Conservation (phyloP, 192 early-diverging fungal genomes). For the Coemansia sp. region DNA sequence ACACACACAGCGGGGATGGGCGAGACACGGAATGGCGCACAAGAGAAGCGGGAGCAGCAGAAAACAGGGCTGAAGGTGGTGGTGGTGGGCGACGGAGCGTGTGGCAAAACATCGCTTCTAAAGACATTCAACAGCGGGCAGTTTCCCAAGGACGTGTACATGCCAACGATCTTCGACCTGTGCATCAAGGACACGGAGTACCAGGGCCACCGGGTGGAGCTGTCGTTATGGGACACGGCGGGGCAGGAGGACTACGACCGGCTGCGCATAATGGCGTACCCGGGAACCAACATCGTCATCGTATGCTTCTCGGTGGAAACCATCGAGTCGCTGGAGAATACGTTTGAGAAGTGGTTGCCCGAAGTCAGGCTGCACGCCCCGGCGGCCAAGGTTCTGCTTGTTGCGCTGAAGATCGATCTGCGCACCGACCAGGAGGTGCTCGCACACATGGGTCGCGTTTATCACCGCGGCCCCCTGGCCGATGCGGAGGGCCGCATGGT, state of each 20-base stretch:
- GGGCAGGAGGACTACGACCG: conserved; percentile 94
- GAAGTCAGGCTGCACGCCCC: conserved; percentile 15
- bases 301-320: conserved; percentile 88
- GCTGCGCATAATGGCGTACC: conserved; percentile 84
- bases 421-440: conserved; percentile 30
- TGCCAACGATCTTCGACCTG: conserved; percentile 93
- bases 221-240: conserved; percentile 95
- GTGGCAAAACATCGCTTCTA: conserved; percentile 86
- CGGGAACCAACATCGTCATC: conserved; percentile 85
- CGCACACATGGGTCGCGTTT: conserved; percentile 57
- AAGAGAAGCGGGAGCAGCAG: too few relatives aligned
- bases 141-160: conserved; percentile 71
- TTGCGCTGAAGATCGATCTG: conserved; percentile 53
- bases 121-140: conserved; percentile 77
- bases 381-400: conserved; percentile 17
- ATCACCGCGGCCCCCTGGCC: conserved; percentile 11
- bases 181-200: conserved; percentile 84
- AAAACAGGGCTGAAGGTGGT: conserved; percentile 64
- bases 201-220: conserved; percentile 78
- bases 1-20: background rate
- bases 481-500: conserved; percentile 62
- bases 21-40: background rate
- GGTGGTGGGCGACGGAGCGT: conserved; percentile 87
- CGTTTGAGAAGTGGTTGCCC: conserved; percentile 44
- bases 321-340: conserved; percentile 77